Evolutionary conservation across 371 early-diverging fungal genomes (phyloP).

Genomic region (Mucor indicus): DNA sequence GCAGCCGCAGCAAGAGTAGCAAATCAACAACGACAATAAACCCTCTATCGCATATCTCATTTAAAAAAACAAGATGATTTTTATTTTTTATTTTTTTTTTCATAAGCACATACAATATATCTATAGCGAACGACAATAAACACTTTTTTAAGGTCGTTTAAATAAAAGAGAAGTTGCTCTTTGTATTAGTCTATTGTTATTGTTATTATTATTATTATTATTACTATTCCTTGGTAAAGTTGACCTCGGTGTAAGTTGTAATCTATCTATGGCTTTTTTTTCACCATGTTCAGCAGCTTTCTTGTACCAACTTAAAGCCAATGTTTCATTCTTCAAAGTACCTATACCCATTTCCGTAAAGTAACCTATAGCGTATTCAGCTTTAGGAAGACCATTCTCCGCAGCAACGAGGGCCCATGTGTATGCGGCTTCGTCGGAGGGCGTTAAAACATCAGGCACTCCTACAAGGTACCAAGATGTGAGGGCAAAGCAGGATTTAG

Average conservation of each 20-base stretch:
- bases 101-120: too few species aligned
- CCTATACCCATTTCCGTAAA: conserved; percentile 89
- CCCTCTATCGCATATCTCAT: too few species aligned
- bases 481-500: conserved; percentile 91
- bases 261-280: conserved; percentile 28
- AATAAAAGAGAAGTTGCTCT: conserved; percentile 2
- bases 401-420: conserved; percentile 82
- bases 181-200: too few species aligned
- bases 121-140: too few species aligned
- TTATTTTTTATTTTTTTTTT: too few species aligned
- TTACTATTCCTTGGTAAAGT: neutral
- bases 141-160: neutral
- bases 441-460: conserved; percentile 64
- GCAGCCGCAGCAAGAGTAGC: neutral
- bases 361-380: conserved; percentile 93
- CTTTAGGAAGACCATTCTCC: conserved; percentile 79
- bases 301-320: conserved; percentile 85
- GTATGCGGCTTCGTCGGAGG: conserved; percentile 87
- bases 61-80: too few species aligned
- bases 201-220: neutral
- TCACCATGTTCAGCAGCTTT: conserved; percentile 45
- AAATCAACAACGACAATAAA: too few species aligned
- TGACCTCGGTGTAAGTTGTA: too few species aligned
- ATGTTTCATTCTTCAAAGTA: conserved; percentile 53
- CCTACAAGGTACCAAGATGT: conserved; percentile 96